A percentile compares a stretch with the other conserved stretches of the same genome.
Conservation (phyloP, 768 basidiomycete species). For the Daedaleopsis sinensis region DNA sequence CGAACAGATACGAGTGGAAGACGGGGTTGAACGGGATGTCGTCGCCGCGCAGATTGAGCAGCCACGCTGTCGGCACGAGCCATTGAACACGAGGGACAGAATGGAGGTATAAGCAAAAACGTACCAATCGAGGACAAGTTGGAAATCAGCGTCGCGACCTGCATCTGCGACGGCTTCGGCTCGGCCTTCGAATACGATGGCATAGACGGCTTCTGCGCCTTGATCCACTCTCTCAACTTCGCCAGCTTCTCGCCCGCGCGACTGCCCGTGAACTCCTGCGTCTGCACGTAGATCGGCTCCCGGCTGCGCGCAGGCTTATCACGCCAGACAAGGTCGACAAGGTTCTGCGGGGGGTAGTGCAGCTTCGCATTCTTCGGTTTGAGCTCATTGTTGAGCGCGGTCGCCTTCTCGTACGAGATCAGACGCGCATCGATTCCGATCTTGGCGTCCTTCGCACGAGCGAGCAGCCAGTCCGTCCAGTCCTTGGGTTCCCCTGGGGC, state of each 20-base stretch:
- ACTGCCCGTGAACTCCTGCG: conserved; percentile 70
- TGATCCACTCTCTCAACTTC: conserved; percentile 72
- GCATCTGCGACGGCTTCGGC: conserved; percentile 62
- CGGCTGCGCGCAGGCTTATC: conserved; percentile 72
- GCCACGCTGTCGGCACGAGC: conserved; percentile 58
- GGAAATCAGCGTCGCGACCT: conserved; percentile 68
- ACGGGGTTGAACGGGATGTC: conserved; percentile 94
- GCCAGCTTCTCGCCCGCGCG: conserved; percentile 72
- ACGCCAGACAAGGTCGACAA: conserved; percentile 82
- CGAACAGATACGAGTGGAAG: conserved; percentile 85
- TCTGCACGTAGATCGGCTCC: conserved; percentile 67
- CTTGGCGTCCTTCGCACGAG: conserved; percentile 34
- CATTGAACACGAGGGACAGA: conserved; percentile 8
- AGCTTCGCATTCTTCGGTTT: conserved; percentile 60
- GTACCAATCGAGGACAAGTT: conserved; percentile 73
- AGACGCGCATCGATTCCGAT: conserved; percentile 88
- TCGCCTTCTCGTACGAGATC: conserved; percentile 74
- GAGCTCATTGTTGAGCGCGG: conserved; percentile 60
- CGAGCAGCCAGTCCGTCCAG: conserved; percentile 76
- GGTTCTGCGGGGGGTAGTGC: conserved; percentile 80
- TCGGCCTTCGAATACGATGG: conserved; percentile 65
- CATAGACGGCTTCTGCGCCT: conserved; percentile 55
- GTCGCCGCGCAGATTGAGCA: conserved; percentile 85
- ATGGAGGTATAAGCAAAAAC: conserved; percentile 22
- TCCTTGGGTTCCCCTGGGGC: conserved; percentile 56